phyloP scores from a whole-genome alignment of 306 rosid genomes.

The Hippophae rhamnoides region DNA sequence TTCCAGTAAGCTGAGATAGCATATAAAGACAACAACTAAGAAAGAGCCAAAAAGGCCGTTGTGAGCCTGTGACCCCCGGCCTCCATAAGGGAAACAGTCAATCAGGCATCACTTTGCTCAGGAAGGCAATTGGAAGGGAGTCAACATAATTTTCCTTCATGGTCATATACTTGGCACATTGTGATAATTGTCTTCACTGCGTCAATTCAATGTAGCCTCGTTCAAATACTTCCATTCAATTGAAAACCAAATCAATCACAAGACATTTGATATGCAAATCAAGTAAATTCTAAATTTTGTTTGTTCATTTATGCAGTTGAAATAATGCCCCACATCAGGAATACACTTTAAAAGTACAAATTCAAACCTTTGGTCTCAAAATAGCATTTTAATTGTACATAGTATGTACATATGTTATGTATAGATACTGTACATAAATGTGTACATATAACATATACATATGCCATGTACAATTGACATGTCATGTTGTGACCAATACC shows the following conservation, averaged over 20 bases:
- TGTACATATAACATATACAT: no score
- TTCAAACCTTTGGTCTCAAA: no score
- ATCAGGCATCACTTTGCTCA: slow-evolving; percentile 78
- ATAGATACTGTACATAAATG: no score
- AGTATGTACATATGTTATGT: no score
- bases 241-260: slow-evolving; percentile 16
- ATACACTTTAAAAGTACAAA: no score
- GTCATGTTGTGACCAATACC: no score
- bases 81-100: slow-evolving; percentile 38
- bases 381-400: no score
- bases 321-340: no score
- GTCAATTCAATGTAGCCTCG: slow-evolving; percentile 90
- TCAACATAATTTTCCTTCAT: slow-evolving; percentile 64
- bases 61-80: slow-evolving; percentile 3
- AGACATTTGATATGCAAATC: not conserved
- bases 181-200: slow-evolving; percentile 92
- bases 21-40: slow-evolving; percentile 12
- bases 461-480: no score
- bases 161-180: slow-evolving; percentile 70
- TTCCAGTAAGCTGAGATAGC: no score
- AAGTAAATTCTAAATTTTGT: no score
- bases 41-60: slow-evolving; percentile 22
- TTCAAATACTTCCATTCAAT: slow-evolving; percentile 53
- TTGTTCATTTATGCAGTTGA: no score
- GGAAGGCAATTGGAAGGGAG: slow-evolving; percentile 59